Conservation (phyloP, 192 early-diverging fungal genomes). For the Coemansia pectinata region DNA sequence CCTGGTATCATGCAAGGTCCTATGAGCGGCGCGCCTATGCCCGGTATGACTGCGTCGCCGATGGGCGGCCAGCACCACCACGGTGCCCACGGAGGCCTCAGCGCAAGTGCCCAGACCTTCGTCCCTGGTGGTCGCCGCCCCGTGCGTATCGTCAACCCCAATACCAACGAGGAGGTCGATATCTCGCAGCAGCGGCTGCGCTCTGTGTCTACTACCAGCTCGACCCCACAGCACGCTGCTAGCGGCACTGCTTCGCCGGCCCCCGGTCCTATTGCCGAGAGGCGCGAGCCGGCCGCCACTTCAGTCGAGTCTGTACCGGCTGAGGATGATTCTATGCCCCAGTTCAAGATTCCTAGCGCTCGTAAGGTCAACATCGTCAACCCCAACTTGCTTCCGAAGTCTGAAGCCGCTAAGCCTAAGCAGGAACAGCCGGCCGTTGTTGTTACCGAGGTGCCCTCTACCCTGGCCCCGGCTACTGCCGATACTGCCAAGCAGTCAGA, state of each 20-base stretch:
- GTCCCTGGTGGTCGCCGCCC: slow-evolving; percentile 43
- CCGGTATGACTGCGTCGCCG: slow-evolving; percentile 46
- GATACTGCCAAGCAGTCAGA: slow-evolving; percentile 19
- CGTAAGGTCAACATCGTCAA: slow-evolving; percentile 52
- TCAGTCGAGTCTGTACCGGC: slow-evolving; percentile 15
- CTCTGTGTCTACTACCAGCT: slow-evolving; percentile 42
- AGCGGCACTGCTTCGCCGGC: slow-evolving; percentile 50
- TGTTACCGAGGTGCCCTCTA: neutral
- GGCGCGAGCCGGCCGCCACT: slow-evolving; percentile 21
- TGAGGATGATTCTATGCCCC: slow-evolving; percentile 44
- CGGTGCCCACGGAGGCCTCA: slow-evolving; percentile 7
- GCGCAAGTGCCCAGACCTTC: slow-evolving; percentile 41
- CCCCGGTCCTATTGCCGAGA: slow-evolving; percentile 23
- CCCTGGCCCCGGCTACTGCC: neutral
- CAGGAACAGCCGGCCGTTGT: slow-evolving; percentile 14
- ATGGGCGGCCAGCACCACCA: slow-evolving; percentile 43
- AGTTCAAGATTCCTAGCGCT: slow-evolving; percentile 47
- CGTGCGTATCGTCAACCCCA: slow-evolving; percentile 76
- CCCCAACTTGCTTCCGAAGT: slow-evolving; percentile 33
- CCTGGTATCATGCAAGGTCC: slow-evolving; percentile 32
- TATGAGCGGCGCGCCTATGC: slow-evolving; percentile 40
- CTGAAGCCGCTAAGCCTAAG: slow-evolving; percentile 19
- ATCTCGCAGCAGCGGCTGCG: slow-evolving; percentile 50
- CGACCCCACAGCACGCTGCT: slow-evolving; percentile 37
- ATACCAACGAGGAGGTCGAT: slow-evolving; percentile 70